These are phyloP conservation scores for Globisporangium echinulatum DNA, from an alignment of 352 stramenopile genomes.

Conservation along the genomic window DNA sequence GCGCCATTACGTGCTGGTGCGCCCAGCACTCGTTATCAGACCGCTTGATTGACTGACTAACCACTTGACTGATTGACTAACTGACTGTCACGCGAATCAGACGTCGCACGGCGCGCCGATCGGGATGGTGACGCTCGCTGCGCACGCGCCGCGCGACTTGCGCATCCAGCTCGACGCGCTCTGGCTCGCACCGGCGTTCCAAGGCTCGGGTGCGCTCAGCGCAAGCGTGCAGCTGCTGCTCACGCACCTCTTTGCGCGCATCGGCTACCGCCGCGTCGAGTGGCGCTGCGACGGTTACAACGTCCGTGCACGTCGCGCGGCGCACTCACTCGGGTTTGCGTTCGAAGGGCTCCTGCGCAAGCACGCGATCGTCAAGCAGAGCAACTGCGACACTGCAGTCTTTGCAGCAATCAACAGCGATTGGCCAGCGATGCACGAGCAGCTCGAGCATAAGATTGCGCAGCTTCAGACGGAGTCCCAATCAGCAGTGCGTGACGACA, in stretches of 20 bases:
- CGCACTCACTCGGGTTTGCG: conserved; percentile 75
- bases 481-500: conserved; percentile 6
- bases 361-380: conserved; percentile 77
- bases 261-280: conserved; percentile 81
- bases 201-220: conserved; percentile 34
- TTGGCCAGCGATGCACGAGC: conserved; percentile 63
- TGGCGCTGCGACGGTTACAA: conserved; percentile 86
- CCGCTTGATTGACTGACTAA: not conserved
- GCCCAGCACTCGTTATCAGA: not conserved
- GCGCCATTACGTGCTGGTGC: conserved; percentile 59
- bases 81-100: conserved; percentile 15
- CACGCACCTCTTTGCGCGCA: conserved; percentile 48
- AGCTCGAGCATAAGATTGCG: conserved; percentile 44
- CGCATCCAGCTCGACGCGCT: conserved; percentile 72
- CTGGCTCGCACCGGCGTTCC: conserved; percentile 79
- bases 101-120: conserved; percentile 39
- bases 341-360: conserved; percentile 88
- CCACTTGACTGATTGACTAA: not conserved
- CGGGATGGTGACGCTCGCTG: conserved; percentile 71
- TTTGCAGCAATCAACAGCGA: conserved; percentile 87
- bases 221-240: conserved; percentile 74
- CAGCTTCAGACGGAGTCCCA: conserved; percentile 7
- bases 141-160: conserved; percentile 73
- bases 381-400: conserved; percentile 81
- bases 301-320: conserved; percentile 68